Base-by-base conservation (phyloP, 2,329 filamentous ascomycete genomes). In the Fusarium bactridioides region DNA sequence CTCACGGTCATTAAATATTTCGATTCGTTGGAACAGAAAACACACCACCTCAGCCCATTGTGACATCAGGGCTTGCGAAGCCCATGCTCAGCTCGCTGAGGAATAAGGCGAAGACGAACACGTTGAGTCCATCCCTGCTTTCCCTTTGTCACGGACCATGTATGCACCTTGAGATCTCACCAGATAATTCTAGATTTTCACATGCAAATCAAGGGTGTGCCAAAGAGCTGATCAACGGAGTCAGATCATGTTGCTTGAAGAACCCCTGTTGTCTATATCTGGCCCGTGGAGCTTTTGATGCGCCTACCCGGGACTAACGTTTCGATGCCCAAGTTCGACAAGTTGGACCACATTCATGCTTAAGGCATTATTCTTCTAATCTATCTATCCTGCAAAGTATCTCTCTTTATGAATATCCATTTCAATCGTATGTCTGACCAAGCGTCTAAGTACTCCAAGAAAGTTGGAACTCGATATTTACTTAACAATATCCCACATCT, bases 31-130 rank as follows among this genome's bases (percentile, higher is more conserved):
- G 65, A 61, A 53, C 27, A 53, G 51, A 70, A 63, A 72, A 47
- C 71, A 60, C 41, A 74, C 72, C 68, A 74, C 69, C 64, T 74
- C 68, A 60, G 68, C 64, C 61, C 68, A 72, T 62, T 25, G 38
- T 40, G 59, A 62, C 44, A 43, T 41, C 57, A 70, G 48, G 43
- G 56, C 56, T 59, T 66, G 27, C 57, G 33, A 53, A 31, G 57
- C 58, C 58, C 48, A 25, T 45, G 33, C 16, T 40, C 21, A 37
- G 23, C 48, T 21, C 35, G 18, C 37, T 38, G 40, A 65, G 35
- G 16, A 35, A n/a, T 21, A 61, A 59, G 51, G 50, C 45, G 45
- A 67, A 66, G 61, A 67, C 51, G 40, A 66, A 66, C 45, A 53
- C 64, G 58, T 58, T 64, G 51, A 48, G 51, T 33, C 27, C 21